These are phyloP conservation scores for Xylariaceae sp. DNA, from an alignment of 2,329 filamentous ascomycete species.

Conservation along the genomic window DNA sequence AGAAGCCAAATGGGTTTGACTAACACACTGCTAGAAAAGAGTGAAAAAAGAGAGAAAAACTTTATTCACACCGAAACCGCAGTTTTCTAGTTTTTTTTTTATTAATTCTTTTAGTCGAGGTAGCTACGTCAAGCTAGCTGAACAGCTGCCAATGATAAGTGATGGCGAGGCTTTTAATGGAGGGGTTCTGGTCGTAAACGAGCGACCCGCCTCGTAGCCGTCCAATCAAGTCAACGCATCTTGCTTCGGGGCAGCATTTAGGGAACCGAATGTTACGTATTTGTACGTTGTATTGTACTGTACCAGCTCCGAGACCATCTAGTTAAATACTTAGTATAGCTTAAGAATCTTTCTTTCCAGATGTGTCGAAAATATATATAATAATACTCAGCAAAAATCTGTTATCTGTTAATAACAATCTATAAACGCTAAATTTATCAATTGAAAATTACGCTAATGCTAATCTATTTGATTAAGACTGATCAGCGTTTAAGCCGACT, in stretches of 20 bases:
- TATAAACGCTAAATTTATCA: no score
- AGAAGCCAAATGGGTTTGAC: neutral
- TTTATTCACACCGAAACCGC: constrained; percentile 25
- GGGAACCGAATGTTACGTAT: no score
- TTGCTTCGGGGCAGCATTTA: neutral
- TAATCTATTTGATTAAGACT: no score
- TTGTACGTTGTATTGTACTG: neutral
- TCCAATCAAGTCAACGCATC: constrained; percentile 17
- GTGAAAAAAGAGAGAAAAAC: constrained; percentile 13
- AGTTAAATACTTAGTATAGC: no score
- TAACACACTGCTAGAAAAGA: constrained; percentile 1
- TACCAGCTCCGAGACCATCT: neutral
- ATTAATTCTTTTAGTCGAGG: constrained; percentile 13
- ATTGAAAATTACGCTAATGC: no score
- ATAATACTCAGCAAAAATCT: no score
- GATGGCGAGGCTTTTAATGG: constrained; percentile 20
- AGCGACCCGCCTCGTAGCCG: constrained; percentile 9
- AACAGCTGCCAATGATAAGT: constrained; percentile 17
- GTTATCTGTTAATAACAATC: no score
- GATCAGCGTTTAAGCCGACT: no score
- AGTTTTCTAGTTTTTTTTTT: constrained; percentile 20
- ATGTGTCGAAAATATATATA: no score
- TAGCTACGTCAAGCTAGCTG: constrained; percentile 28
- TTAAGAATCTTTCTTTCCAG: no score
- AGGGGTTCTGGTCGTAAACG: constrained; percentile 15